These are phyloP conservation scores for Syzygium aromaticum DNA, from an alignment of 345 rosid species.

Conservation along the genomic window DNA sequence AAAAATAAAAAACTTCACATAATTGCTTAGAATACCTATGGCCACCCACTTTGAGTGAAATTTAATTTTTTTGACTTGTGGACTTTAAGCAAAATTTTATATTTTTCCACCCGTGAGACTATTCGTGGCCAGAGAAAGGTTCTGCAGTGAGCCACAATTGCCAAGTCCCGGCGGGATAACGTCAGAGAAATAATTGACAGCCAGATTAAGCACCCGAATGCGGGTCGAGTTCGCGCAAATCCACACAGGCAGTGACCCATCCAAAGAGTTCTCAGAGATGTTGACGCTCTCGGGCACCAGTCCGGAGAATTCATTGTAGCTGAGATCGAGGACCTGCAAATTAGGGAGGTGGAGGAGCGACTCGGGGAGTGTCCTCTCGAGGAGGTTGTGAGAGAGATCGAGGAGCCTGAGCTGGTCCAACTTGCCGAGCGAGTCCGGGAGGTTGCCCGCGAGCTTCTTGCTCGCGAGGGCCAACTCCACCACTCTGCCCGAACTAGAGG, in stretches of 20 bases:
- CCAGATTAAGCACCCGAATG: not conserved
- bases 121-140: not conserved
- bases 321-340: constrained; percentile 5
- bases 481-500: not conserved
- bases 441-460: not conserved
- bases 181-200: not conserved
- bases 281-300: not conserved
- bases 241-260: not conserved
- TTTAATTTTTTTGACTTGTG: too few species aligned
- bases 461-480: not conserved
- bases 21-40: too few species aligned
- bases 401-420: constrained; percentile 1
- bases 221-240: not conserved
- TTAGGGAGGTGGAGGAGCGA: not conserved
- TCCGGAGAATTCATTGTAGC: not conserved
- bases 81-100: too few species aligned
- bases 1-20: too few species aligned
- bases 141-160: not conserved
- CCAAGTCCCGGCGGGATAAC: not conserved
- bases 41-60: too few species aligned
- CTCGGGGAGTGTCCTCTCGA: not conserved
- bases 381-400: constrained; percentile 4
- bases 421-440: not conserved
- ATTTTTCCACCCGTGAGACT: not conserved
- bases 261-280: not conserved